A percentile compares a stretch with the other conserved stretches of the same genome.
phyloP scores from a whole-genome alignment of 345 rosid genomes.

The Hevea brasiliensis region DNA sequence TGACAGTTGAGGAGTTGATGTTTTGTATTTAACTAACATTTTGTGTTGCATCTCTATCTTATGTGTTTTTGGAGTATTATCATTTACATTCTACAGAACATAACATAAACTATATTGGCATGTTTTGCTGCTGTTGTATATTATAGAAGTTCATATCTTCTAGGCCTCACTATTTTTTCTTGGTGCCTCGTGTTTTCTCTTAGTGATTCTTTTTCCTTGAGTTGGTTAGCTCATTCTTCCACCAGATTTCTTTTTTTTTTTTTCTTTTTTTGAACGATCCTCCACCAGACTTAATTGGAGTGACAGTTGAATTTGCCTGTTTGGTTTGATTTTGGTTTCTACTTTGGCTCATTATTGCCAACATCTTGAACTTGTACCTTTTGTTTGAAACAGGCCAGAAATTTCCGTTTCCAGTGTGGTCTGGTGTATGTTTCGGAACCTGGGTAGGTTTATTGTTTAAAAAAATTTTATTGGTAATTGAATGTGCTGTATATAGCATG shows the following conservation, averaged over 20 bases:
- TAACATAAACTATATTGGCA: not conserved
- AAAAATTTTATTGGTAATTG: not conserved
- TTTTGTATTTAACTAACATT: not conserved
- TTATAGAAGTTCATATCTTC: not conserved
- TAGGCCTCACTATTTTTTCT: not conserved
- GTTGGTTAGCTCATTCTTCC: not conserved
- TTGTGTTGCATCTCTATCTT: not conserved
- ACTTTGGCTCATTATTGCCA: not conserved
- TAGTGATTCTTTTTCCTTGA: not conserved
- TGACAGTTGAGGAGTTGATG: not conserved
- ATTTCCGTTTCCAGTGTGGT: slow-evolving; percentile 86
- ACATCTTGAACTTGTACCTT: slow-evolving; percentile 8
- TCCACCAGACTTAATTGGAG: not conserved
- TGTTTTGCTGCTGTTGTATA: not conserved
- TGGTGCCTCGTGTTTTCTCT: not conserved
- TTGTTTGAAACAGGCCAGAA: slow-evolving; percentile 75
- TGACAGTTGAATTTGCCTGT: not conserved
- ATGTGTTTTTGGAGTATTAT: not conserved
- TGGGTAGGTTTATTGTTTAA: slow-evolving; percentile 57
- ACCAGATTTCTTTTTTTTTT: too few relatives aligned
- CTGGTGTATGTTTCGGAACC: slow-evolving; percentile 90
- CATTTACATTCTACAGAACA: not conserved
- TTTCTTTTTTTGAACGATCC: too few relatives aligned
- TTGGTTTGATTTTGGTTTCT: not conserved
- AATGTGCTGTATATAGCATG: not conserved